Evolutionary conservation across 1,284 basidiomycete genomes (phyloP), one percentile per base, ranked within the genome.

Genomic region (Ganoderma lucidum): DNA sequence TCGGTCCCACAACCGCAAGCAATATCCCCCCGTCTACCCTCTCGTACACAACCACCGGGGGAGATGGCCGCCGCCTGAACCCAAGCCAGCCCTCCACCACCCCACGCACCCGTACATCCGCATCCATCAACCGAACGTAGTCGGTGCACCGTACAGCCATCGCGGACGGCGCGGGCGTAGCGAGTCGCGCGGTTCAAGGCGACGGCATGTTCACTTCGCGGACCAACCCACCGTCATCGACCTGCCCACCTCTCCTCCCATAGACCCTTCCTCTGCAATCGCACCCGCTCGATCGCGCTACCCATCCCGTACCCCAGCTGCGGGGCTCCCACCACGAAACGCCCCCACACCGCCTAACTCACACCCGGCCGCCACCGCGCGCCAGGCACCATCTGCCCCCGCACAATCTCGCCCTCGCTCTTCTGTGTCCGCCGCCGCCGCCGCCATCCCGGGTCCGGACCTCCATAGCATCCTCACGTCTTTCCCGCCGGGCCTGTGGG

Each of bases 401-500:
- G 41, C n/a, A 6, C 39, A 23, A 6, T 15, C 30, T 55, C 19
- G 35, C 30, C 64, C 19, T 39, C 19, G 12, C 64, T 32, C 10
- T 41, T 37, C 37, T 37, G 37, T 9, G 37, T 9, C 58, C 58
- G 8, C 23, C 62, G 6, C 19, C 37, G 39, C 19, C 48, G 41
- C 23, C 23, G 23, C 23, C 62, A 14, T 19, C 51, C 12, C 23
- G 23, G 23, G 23, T 23, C 23, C 23, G 23, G 30, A 9, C 3
- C 45, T 65, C 1, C 64, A 65, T 14, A 14, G 17, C 5, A 9
- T 58, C 12, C 64, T 65, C 56, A 2, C 19, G 42, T 39, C 56
- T 42, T 65, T 65, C 56, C 64, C 64, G 9, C 5, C 41, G 8
- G 30, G 30, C 19, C 56, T 65, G 14, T 65, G 64, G 64, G 64